Evolutionary conservation across 192 early-diverging fungal species (phyloP), one percentile per base, ranked within the genome.

Genomic region (Coemansia sp.): DNA sequence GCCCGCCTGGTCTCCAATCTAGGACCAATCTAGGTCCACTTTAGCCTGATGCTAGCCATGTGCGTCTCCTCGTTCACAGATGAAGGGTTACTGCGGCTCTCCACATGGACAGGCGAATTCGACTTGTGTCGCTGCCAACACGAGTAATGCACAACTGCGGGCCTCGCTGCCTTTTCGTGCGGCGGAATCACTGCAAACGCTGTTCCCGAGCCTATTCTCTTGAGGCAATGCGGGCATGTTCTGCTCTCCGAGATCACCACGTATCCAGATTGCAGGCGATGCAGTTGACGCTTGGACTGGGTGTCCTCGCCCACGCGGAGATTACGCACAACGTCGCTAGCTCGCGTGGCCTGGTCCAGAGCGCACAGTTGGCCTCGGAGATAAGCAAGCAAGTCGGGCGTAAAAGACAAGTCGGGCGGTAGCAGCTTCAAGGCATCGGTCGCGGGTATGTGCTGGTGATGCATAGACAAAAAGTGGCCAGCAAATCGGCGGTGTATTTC

Each of bases 321-420:
- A 45, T 69, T 84, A 4, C 64, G 64, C 1, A 79, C 74, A 44
- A 84, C 46, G 44, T 68, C 73, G 44, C 65, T 73, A 31, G 59
- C 64, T 37, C 77, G 74, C 71, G 74, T 64, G 37, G 64, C 68
- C 45, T 79, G 77, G 48, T 76, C 74, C 17, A 76, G 71, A 17
- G 72, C 41, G 63, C 86, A 87, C 64, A 90, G 67, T 51, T 80
- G 70, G 54, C 77, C 81, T 35, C 86, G 81, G 62, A 90, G 79
- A 63, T 81, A 90, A 13, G 66, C 78, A 37, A 82, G 48, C 16
- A 87, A 63, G 48, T 83, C 74, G 17, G 64, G 63, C 34, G 75
- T 60, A 41, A 90, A 74, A 13, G 64, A 70, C 64, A 86, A 67
- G 39, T 83, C 83, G 4, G 57, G 8, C 2, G 89, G 89, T 50